These are phyloP conservation scores for Arabidopsis hybrid DNA, from an alignment of 441 rosid species.

Conservation along the genomic window DNA sequence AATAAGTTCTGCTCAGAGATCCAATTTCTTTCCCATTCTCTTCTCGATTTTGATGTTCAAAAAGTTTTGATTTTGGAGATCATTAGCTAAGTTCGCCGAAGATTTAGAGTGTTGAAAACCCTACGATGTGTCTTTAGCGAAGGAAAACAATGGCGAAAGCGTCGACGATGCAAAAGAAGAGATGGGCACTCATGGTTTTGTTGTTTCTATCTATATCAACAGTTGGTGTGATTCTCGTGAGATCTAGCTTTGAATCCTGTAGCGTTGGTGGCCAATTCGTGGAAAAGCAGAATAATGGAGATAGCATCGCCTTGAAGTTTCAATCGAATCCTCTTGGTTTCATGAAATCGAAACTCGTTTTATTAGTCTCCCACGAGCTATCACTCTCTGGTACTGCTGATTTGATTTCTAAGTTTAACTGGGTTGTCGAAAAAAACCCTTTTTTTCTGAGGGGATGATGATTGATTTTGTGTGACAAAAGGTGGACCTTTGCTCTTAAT, in stretches of 20 bases:
- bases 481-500: constrained; percentile 88
- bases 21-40: neutral
- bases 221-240: constrained; percentile 57
- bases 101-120: neutral
- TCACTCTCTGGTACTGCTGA: constrained; percentile 63
- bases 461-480: constrained; percentile 34
- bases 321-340: constrained; percentile 62
- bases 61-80: neutral
- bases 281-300: constrained; percentile 25
- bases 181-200: constrained; percentile 72
- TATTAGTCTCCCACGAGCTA: constrained; percentile 83
- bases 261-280: constrained; percentile 29
- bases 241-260: constrained; percentile 70
- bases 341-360: constrained; percentile 82
- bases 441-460: neutral
- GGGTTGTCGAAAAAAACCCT: neutral
- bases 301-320: constrained; percentile 15
- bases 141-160: constrained; percentile 57
- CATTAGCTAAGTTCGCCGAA: neutral
- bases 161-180: constrained; percentile 60
- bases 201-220: constrained; percentile 61
- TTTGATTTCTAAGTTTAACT: neutral
- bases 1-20: constrained; percentile 4
- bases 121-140: neutral
- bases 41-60: constrained; percentile 8